Base-by-base conservation (phyloP, 2,329 filamentous ascomycete species). In the Gremmenia infestans region DNA sequence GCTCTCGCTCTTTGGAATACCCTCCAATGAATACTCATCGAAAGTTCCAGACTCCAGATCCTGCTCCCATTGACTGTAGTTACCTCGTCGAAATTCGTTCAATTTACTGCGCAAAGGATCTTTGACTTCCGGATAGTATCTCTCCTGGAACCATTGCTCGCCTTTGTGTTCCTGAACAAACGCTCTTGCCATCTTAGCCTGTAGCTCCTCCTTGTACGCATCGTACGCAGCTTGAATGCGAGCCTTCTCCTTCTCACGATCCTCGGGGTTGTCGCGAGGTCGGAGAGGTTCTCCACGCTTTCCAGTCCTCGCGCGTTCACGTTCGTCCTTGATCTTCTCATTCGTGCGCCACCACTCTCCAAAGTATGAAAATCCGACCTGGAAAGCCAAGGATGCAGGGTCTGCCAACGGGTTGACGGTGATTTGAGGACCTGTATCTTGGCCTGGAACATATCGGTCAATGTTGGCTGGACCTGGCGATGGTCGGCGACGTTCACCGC, bases 121-220 rank as follows among this genome's bases (percentile, higher is more conserved):
- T 52, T 89, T 81, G 53, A 93, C 84, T 63, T 94, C 90, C 1
- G 90, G 83, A 32, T 95, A 86, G 66, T 99, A 99, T 70, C 91
- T 86, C 73, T 99, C 94, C 65, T 87, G 90, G 75, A 99, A 99
- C 94, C 94, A 99, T 70, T 99, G 93, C 71, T 99, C 94, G 45
- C 86, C 85, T 71, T 96, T 96, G 73, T 99, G 94, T 65, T 91
- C 88, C 50, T 87, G 83, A 43, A 99, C 94, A 70, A 99, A 99
- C 1, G 82, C 79, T 62, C 91, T 86, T 0, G 94, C 92, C 87
- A 96, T 93, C 70, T 85, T 87, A 4, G 80, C 83, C 65, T 87
- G 84, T 2, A 88, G 74, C 37, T 87, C 83, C 67, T 87, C 84
- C 64, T 86, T 86, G 68, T 88, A 88, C 0, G 75, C 62, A 65